Base-by-base conservation (phyloP, 768 basidiomycete genomes). In the Leccinum arenicola region DNA sequence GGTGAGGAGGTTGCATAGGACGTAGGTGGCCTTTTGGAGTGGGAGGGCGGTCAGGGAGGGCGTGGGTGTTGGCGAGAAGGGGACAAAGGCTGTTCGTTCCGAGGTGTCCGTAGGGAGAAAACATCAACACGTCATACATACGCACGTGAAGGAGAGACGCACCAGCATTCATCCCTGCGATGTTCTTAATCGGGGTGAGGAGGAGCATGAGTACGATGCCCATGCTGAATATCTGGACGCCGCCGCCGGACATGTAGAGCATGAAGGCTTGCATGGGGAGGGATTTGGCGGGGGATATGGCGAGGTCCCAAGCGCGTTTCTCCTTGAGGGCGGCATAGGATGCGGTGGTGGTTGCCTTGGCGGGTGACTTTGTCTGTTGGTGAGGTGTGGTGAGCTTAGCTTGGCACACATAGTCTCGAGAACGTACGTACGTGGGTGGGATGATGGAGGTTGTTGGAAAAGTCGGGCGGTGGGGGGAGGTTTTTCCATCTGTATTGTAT, bases 201-300 rank as follows among this genome's bases (percentile, higher is more conserved):
- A 98, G 82, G 12, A 98, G 81, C 92, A 95, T 95, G 69, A 93
- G 88, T 21, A 98, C 89, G 72, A 95, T 95, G 35, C 95, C 94
- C 79, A 98, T 93, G 75, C 93, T 95, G 74, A 98, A 97, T 47
- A 98, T 89, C 74, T 98, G 95, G 14, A 98, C 89, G 52, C 93
- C 93, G 12, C 93, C 88, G 36, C 95, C 95, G 21, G 94, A 95
- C 91, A 98, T 96, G 83, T 98, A 98, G 35, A 98, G 81, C 95
- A 98, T 98, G 77, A 98, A 90, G 6, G 89, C 93, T 69, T 98
- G 94, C 95, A 97, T 97, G 4, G 95, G 95, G 27, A 98, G 80
- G 12, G 87, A 85, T 74, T 98, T 98, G 35, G 91, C 92, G 1
- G 95, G 95, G 4, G 84, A 78, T 52, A 87, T 82, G 40, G 93